A percentile compares a stretch with the other conserved stretches of the same genome.
phyloP scores from a whole-genome alignment of 2,329 filamentous ascomycete genomes.

The Emmonsiellopsis sp. region DNA sequence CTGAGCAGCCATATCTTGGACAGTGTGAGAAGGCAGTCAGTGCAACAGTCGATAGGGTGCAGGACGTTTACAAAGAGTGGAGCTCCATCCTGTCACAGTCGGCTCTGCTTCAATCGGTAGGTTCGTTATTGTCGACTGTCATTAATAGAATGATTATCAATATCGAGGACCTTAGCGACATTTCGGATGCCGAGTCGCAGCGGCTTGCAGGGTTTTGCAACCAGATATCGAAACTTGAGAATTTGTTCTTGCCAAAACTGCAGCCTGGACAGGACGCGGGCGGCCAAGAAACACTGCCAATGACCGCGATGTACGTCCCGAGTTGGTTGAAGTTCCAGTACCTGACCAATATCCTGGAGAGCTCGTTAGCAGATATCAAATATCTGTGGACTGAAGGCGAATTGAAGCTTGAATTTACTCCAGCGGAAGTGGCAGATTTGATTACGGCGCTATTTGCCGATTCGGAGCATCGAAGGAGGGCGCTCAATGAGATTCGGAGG shows the following conservation, averaged over 20 bases:
- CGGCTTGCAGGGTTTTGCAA: slow-evolving; percentile 50
- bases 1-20: slow-evolving; percentile 47
- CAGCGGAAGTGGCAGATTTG: slow-evolving; percentile 53
- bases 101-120: slow-evolving; percentile 52
- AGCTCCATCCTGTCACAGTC: slow-evolving; percentile 48
- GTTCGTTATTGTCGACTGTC: slow-evolving; percentile 48
- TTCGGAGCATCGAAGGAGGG: slow-evolving; percentile 47
- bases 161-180: slow-evolving; percentile 54
- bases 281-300: slow-evolving; percentile 25
- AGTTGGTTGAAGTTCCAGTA: slow-evolving; percentile 60
- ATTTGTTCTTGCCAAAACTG: slow-evolving; percentile 44
- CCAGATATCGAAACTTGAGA: slow-evolving; percentile 44
- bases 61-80: slow-evolving; percentile 49
- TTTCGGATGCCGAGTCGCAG: slow-evolving; percentile 53
- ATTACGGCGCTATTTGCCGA: slow-evolving; percentile 57
- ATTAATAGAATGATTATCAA: slow-evolving; percentile 52
- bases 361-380: slow-evolving; percentile 54
- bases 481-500: slow-evolving; percentile 48
- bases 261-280: slow-evolving; percentile 10
- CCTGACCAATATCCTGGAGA: slow-evolving; percentile 52
- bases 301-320: slow-evolving; percentile 52
- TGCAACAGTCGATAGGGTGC: slow-evolving; percentile 48
- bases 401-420: slow-evolving; percentile 51
- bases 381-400: slow-evolving; percentile 58
- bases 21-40: slow-evolving; percentile 53